phyloP scores from a whole-genome alignment of 371 early-diverging fungal species.

The Syncephalastrum racemosum region DNA sequence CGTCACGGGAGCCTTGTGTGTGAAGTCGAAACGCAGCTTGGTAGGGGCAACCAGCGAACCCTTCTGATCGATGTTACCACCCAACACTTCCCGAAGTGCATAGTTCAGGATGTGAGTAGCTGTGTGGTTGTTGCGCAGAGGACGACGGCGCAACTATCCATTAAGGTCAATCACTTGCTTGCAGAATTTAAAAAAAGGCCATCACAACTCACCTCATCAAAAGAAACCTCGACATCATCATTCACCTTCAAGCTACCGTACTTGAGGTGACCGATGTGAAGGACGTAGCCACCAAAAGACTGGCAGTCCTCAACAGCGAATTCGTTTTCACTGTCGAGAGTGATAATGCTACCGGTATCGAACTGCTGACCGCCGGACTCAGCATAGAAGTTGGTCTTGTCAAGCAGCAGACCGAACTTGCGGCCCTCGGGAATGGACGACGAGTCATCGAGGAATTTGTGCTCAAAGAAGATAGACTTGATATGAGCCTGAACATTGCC shows the following conservation, averaged over 20 bases:
- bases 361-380: slow-evolving; percentile 99
- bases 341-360: slow-evolving; percentile 93
- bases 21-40: slow-evolving; percentile 98
- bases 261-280: slow-evolving; percentile 95
- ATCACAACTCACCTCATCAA: slow-evolving; percentile 69
- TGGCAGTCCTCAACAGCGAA: slow-evolving; percentile 96
- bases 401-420: slow-evolving; percentile 88
- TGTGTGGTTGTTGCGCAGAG: slow-evolving; percentile 97
- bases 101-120: slow-evolving; percentile 98
- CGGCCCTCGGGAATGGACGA: slow-evolving; percentile 52
- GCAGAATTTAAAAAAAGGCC: background rate
- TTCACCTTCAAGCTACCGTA: slow-evolving; percentile 78
- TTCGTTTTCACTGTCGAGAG: slow-evolving; percentile 79
- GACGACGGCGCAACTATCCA: slow-evolving; percentile 75
- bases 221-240: slow-evolving; percentile 73
- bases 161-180: background rate
- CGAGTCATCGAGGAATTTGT: slow-evolving; percentile 52
- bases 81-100: slow-evolving; percentile 85
- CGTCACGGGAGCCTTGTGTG: slow-evolving; percentile 75
- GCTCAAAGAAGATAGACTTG: slow-evolving; percentile 72
- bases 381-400: slow-evolving; percentile 98
- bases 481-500: slow-evolving; percentile 69
- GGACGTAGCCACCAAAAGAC: slow-evolving; percentile 93
- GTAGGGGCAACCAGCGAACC: slow-evolving; percentile 98
- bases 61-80: slow-evolving; percentile 87